Conservation (phyloP, 1,284 basidiomycete genomes). For the Austroboletus rostrupii region DNA sequence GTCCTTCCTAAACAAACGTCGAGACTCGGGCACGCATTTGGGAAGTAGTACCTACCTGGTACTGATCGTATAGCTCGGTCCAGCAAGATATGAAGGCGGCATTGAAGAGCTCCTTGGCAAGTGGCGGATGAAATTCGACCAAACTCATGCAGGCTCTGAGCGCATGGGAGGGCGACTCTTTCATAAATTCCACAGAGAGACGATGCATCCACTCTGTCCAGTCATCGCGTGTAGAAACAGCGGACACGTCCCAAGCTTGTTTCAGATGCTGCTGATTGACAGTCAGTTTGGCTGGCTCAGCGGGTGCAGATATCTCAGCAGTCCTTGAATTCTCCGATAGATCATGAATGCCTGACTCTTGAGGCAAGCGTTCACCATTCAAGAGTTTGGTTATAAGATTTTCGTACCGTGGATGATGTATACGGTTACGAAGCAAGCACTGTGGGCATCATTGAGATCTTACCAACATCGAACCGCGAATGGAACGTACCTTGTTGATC, state of each 20-base stretch:
- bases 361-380: conserved; percentile 88
- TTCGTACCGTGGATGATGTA: conserved; percentile 87
- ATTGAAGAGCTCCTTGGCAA: conserved; percentile 96
- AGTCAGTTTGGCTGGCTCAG: conserved; percentile 83
- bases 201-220: conserved; percentile 97
- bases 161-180: conserved; percentile 96
- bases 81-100: conserved; percentile 98
- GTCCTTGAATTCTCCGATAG: conserved; percentile 59
- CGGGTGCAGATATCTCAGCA: conserved; percentile 72
- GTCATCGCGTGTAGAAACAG: conserved; percentile 79
- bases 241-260: conserved; percentile 92
- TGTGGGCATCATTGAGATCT: conserved; percentile 29
- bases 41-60: conserved; percentile 61
- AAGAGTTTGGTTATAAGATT: conserved; percentile 85
- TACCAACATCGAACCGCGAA: conserved; percentile 3
- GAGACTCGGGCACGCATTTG: not conserved
- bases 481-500: conserved; percentile 77
- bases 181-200: conserved; percentile 94
- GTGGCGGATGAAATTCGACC: conserved; percentile 87
- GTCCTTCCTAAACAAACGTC: conserved; percentile 66
- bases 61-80: conserved; percentile 94
- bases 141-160: conserved; percentile 93
- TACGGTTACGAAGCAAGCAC: conserved; percentile 76
- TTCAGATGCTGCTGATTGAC: conserved; percentile 99
- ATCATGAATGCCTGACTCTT: conserved; percentile 62